Base-by-base conservation (phyloP, 2,329 filamentous ascomycete species). In the Zasmidium cellare region DNA sequence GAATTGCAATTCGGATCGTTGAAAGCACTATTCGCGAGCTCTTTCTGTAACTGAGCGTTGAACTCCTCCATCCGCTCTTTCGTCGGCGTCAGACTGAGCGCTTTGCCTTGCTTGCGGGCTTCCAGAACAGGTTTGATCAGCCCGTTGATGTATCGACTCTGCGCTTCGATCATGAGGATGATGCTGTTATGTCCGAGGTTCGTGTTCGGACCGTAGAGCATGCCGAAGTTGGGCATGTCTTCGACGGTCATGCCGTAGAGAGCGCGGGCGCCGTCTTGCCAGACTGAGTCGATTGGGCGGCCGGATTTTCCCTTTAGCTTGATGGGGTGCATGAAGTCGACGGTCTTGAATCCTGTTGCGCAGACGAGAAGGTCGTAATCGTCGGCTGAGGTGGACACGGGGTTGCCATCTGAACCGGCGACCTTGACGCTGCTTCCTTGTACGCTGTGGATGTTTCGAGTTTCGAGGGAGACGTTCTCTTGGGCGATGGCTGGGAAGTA, bases 131-230 rank as follows among this genome's bases (percentile, higher is more conserved):
- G 74, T 0, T 67, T 65, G 48, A 86, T 77, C 35, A 86, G 62
- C 0, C 73, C 74, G 58, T 78, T 81, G 56, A 85, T 77, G 65
- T 85, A 85, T 2, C 79, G 76, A 2, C 74, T 77, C 63, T 86
- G 83, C 1, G 82, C 78, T 65, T 86, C 83, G 59, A 85, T 84
- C 82, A 85, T 86, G n/a, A 85, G 73, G 61, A 85, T 81, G 63
- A 85, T 85, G 54, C 75, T 79, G 60, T 83, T 84, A 51, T 71
- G 68, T 11, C 69, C 83, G 0, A 74, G 66, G 53, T 80, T 82
- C 1, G 81, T 84, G 67, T 84, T 85, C 2, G 82, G 83, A 0
- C 83, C 83, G 67, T 84, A 85, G 51, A 85, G 74, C 76, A 84
- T 81, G 48, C 74, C 80, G 61, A 84, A 84, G 58, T 84, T 84